Evolutionary conservation across 2,329 filamentous ascomycete genomes (phyloP), one percentile per base, ranked within the genome.

Genomic region (Xylaria sp.): DNA sequence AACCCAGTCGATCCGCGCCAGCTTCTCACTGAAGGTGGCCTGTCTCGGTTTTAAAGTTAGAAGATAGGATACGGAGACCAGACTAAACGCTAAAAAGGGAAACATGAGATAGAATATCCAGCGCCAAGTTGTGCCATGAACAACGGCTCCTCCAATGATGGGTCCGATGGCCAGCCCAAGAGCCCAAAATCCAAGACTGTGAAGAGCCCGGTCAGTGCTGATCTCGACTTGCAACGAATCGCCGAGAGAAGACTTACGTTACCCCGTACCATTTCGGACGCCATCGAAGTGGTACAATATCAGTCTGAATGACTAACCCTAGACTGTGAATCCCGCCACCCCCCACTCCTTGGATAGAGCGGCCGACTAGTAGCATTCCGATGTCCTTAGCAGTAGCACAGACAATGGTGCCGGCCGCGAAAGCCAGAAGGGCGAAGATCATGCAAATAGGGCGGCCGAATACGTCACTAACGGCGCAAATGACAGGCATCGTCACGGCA

Each of bases 1-100:
- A 2, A 83, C 44, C 74, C 80, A 84, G 72, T 88, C 86, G 25
- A 85, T 80, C 0, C 82, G 77, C 23, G 65, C 68, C 9, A 83
- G 73, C 63, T 82, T 82, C 59, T 79, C 70, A 25, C 39, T 56
- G 10, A 81, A 67, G 0, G 79, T 80, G 1, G 79, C 76, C 34
- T 74, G 70, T 51, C 72, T 74, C 0, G 80, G 78, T 41, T 78
- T 78, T 46, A 83, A 74, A 15, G 84, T 83, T 50, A 84, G 78
- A 3, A 87, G 78, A 55, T 82, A 77, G 12, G 83, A 77, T 15
- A 84, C 73, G 20, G 81, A 70, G 32, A 83, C 63, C 3, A 85
- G 75, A 1, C 82, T 78, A 32, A 82, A 73, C 55, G 74, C 81
- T 68, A 82, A 80, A 69, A 84, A 80, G 15, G 83, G 83, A 44